Percentiles rank a stretch among this genome's conserved stretches.
These are phyloP conservation scores for Yamadazyma insecticola DNA, from an alignment of 805 yeast genomes.

Conservation along the genomic window DNA sequence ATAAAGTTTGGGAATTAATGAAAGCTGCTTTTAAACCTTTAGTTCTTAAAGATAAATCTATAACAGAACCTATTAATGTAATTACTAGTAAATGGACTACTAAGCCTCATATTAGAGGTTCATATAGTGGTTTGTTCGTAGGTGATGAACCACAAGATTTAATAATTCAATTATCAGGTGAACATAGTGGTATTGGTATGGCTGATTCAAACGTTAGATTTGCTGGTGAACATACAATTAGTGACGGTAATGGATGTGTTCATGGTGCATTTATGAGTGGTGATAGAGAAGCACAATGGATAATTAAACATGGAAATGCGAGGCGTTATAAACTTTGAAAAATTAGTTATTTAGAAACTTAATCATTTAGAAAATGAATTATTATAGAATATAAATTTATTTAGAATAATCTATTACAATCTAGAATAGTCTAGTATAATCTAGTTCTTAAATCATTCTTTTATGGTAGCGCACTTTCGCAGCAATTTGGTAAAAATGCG, in stretches of 20 bases:
- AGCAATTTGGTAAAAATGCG: too few relatives aligned
- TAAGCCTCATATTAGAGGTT: slow-evolving; percentile 76
- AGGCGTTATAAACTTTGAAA: too few relatives aligned
- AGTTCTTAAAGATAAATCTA: slow-evolving; percentile 10
- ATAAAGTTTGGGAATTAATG: slow-evolving; percentile 52
- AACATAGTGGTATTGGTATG: slow-evolving; percentile 22
- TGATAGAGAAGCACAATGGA: slow-evolving; percentile 46
- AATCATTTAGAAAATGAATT: too few relatives aligned
- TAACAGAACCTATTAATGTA: slow-evolving; percentile 31
- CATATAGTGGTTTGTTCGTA: slow-evolving; percentile 69
- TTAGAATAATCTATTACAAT: neutral
- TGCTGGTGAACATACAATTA: slow-evolving; percentile 87
- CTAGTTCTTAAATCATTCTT: too few relatives aligned
- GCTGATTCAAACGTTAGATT: slow-evolving; percentile 56
- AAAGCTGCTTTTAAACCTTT: slow-evolving; percentile 45
- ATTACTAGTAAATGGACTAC: slow-evolving; percentile 66
- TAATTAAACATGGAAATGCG: too few relatives aligned
- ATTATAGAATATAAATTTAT: too few relatives aligned
- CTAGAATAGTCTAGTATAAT: neutral
- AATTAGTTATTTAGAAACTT: too few relatives aligned
- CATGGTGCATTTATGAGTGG: slow-evolving; percentile 90
- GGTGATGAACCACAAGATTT: slow-evolving; percentile 67
- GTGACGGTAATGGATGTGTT: slow-evolving; percentile 88
- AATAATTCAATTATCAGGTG: slow-evolving; percentile 54
- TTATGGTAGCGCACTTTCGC: too few relatives aligned